A percentile compares a stretch with the other conserved stretches of the same genome.
Evolutionary conservation across 2,329 filamentous ascomycete species (phyloP).

Genomic region (Shiraia sp.): DNA sequence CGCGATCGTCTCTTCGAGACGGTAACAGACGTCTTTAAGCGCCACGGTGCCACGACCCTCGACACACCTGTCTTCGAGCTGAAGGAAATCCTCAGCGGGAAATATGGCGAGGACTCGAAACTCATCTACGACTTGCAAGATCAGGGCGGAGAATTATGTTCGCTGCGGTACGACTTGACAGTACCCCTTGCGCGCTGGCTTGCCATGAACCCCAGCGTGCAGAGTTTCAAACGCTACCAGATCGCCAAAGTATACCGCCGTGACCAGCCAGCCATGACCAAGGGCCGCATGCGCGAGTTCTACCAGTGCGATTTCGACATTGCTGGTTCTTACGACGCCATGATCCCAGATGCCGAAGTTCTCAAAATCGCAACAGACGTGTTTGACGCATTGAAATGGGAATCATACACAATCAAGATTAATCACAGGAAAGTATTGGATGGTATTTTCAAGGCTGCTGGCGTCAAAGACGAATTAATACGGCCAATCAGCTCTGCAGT

Average conservation of each 20-base stretch:
- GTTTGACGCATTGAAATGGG: slow-evolving; percentile 78
- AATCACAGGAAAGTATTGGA: slow-evolving; percentile 96
- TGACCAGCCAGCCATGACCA: slow-evolving; percentile 78
- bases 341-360: slow-evolving; percentile 91
- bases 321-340: slow-evolving; percentile 79
- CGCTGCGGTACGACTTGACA: slow-evolving; percentile 83
- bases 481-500: slow-evolving; percentile 89
- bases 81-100: slow-evolving; percentile 82
- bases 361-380: slow-evolving; percentile 83
- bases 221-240: slow-evolving; percentile 90
- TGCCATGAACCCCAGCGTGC: slow-evolving; percentile 83
- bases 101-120: slow-evolving; percentile 91
- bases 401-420: slow-evolving; percentile 83
- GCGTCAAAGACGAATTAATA: slow-evolving; percentile 84
- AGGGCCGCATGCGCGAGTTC: slow-evolving; percentile 93
- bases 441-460: slow-evolving; percentile 87
- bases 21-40: slow-evolving; percentile 43
- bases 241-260: slow-evolving; percentile 89
- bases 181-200: slow-evolving; percentile 91
- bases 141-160: slow-evolving; percentile 84
- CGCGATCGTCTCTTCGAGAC: slow-evolving; percentile 42
- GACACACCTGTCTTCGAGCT: slow-evolving; percentile 79
- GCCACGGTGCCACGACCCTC: slow-evolving; percentile 43
- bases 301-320: slow-evolving; percentile 98
- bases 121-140: slow-evolving; percentile 90